Conservation (phyloP, 768 basidiomycete genomes). For the Serendipita indica region DNA sequence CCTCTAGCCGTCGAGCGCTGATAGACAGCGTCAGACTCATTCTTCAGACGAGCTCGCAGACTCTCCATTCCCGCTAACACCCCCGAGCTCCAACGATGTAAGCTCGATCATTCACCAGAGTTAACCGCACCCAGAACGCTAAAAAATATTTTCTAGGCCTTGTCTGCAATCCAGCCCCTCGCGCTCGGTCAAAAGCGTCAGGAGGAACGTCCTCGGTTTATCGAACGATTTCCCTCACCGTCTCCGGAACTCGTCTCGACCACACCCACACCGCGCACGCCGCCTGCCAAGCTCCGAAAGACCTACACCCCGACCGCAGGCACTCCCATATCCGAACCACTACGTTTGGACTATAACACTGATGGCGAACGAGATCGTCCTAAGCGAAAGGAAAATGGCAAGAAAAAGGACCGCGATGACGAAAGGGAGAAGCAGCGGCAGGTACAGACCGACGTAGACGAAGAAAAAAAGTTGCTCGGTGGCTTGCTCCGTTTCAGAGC, state of each 20-base stretch:
- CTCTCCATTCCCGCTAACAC: neutral
- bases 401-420: neutral
- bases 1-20: neutral
- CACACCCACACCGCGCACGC: neutral
- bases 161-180: neutral
- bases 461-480: neutral
- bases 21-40: conserved; percentile 6
- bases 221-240: neutral
- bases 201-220: conserved; percentile 7
- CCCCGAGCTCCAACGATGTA: neutral
- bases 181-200: neutral
- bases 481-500: conserved; percentile 4
- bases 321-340: neutral
- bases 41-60: conserved; percentile 5
- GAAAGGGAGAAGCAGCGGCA: conserved; percentile 4
- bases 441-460: neutral
- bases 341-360: neutral
- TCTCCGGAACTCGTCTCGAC: conserved; percentile 1
- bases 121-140: neutral
- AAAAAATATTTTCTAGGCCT: neutral
- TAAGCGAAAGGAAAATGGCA: neutral
- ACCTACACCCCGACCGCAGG: neutral
- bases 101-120: neutral
- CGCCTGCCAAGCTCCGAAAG: conserved; percentile 4
- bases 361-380: neutral